phyloP scores from a whole-genome alignment of 257 asterid species.

The Lycium ferocissimum region DNA sequence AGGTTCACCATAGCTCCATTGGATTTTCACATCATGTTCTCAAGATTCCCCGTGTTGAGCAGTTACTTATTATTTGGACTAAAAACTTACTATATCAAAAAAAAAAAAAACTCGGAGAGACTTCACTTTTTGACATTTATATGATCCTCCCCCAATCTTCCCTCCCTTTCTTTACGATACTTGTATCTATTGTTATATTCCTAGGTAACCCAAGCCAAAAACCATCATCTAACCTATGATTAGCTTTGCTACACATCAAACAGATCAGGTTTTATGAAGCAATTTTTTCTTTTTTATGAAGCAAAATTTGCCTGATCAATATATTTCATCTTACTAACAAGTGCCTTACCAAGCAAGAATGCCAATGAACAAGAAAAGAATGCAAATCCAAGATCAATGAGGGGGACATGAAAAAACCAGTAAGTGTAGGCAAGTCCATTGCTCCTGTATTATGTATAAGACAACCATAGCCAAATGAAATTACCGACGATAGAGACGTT shows the following conservation, averaged over 20 bases:
- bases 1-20: neutral
- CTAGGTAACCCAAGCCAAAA: neutral
- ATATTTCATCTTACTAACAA: neutral
- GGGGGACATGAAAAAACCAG: conserved; percentile 1
- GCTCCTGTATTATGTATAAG: neutral
- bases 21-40: conserved; percentile 2
- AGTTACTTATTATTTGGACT: conserved; percentile 18
- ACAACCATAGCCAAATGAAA: conserved; percentile 26
- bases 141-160: neutral
- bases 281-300: neutral
- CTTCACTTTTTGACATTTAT: neutral
- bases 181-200: neutral
- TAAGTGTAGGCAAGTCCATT: neutral
- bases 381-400: neutral
- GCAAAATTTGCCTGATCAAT: conserved; percentile 25
- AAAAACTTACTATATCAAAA: neutral
- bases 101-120: neutral
- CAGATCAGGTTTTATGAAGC: conserved; percentile 7
- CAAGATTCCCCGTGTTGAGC: neutral
- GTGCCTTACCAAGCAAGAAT: neutral
- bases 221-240: neutral
- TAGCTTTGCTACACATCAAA: conserved; percentile 5
- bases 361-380: neutral
- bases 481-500: conserved; percentile 95
- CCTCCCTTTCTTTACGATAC: neutral